Evolutionary conservation across 2,329 filamentous ascomycete genomes (phyloP), one percentile per base, ranked within the genome.

Genomic region (Paracamarosporium sp.): DNA sequence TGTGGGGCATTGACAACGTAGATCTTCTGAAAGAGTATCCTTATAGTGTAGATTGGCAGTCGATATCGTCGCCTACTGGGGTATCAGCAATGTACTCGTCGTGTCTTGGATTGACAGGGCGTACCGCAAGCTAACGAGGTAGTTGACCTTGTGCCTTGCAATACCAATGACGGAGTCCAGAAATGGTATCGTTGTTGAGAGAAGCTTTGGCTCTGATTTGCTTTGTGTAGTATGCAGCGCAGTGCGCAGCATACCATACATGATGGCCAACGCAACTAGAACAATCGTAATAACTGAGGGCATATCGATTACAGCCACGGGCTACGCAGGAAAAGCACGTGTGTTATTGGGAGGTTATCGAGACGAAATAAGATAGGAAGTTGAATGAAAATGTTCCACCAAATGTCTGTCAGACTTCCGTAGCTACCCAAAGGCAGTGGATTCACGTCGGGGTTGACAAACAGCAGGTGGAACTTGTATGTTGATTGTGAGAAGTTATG

Each of bases 1-100:
- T 73, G 57, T 0, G 74, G 69, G 1, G 68, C 70, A 9, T 76
- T 76, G 12, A 81, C 72, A 9, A 82, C 68, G 46, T 82, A 82
- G 48, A 81, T 69, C 48, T 78, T 78, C 28, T 75, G 68, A 4
- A 78, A 78, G 1, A 78, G 77, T 33, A 82, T 65, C 2, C 72
- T 57, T 22, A 83, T 59, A 4, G 79, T 82, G 54, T 77, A 78
- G 30, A 82, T 79, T 0, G 79, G 76, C 1, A 67, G 27, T 3
- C 55, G 31, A 20, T 65, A 63, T 12, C 46, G 45, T 25, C 40
- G 46, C n/a, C 64, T 70, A 45, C 13, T 15, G 11, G 11, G 31
- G 11, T 6, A 24, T 56, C 3, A 60, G 43, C 38, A 12, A 12
- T 12, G 9, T 46, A 13, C 27, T 36, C 30, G 17, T 35, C 11